phyloP scores from a whole-genome alignment of 345 rosid species.

The Eucalyptus camaldulensis region DNA sequence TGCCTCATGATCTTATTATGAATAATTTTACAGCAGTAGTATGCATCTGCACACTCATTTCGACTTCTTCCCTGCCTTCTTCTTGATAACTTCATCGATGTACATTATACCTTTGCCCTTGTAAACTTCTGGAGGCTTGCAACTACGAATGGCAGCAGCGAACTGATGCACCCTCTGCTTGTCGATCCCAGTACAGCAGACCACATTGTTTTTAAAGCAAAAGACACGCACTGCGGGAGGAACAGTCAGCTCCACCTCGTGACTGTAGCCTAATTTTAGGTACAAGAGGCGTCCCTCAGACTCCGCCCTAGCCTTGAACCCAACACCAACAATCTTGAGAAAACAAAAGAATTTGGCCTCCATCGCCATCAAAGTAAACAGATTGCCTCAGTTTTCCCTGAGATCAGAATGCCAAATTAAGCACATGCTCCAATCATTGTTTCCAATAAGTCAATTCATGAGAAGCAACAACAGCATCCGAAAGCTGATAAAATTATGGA shows the following conservation, averaged over 20 bases:
- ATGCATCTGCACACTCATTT: conserved; percentile 16
- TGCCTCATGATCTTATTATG: background rate
- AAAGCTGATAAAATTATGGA: background rate
- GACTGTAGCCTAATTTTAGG: conserved; percentile 79
- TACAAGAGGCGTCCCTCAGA: conserved; percentile 56
- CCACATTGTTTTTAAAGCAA: conserved; percentile 81
- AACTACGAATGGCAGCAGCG: conserved; percentile 56
- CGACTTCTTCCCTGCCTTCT: conserved; percentile 66
- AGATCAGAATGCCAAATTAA: background rate
- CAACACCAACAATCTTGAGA: conserved; percentile 77
- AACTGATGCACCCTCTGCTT: conserved; percentile 79
- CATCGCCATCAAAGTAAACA: conserved; percentile 6
- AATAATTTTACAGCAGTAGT: background rate
- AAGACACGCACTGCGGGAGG: conserved; percentile 76
- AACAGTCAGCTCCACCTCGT: conserved; percentile 69
- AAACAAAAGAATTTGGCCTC: conserved; percentile 69
- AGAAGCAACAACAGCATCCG: background rate
- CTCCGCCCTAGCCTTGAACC: conserved; percentile 84
- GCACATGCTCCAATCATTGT: background rate
- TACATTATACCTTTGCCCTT: conserved; percentile 78
- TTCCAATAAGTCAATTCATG: background rate
- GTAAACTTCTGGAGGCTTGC: conserved; percentile 81
- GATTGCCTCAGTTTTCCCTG: background rate
- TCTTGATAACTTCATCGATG: conserved; percentile 60
- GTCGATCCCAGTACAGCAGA: conserved; percentile 80